phyloP scores from a whole-genome alignment of 495 filamentous ascomycete species.

The Xylaria curta region DNA sequence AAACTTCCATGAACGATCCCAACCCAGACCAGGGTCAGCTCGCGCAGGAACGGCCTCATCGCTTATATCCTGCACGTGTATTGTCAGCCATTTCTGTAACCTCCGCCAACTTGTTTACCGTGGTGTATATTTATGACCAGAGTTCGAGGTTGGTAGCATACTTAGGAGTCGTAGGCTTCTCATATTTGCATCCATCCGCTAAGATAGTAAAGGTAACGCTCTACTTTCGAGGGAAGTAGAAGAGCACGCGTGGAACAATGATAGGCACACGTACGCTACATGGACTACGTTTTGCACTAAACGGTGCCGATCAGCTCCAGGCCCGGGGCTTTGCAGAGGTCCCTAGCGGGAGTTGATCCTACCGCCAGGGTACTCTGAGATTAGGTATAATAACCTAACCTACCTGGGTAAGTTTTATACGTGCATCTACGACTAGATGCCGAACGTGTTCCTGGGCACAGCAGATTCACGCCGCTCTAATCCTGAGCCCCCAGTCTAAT shows the following conservation, averaged over 20 bases:
- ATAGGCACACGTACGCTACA: neutral
- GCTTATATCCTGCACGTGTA: neutral
- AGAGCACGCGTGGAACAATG: constrained; percentile 18
- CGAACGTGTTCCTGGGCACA: constrained; percentile 6
- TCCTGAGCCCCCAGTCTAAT: neutral
- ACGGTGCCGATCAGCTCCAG: constrained; percentile 16
- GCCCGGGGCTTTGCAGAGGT: neutral
- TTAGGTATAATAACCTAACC: neutral
- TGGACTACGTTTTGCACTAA: neutral
- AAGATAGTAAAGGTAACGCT: neutral
- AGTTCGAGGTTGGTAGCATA: neutral
- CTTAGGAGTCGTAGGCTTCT: neutral
- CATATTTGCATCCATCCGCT: neutral
- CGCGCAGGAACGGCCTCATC: neutral
- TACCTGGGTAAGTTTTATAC: neutral
- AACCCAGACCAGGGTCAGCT: constrained; percentile 5
- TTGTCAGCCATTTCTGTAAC: neutral
- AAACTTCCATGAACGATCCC: neutral
- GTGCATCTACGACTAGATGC: constrained; percentile 5
- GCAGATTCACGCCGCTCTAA: constrained; percentile 12
- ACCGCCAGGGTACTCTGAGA: neutral
- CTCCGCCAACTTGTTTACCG: neutral
- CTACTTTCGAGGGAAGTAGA: neutral
- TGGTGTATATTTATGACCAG: neutral
- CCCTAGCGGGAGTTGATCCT: constrained; percentile 19